Conservation (phyloP, 164 flowering plant genomes). For the Magnolia officinalis region DNA sequence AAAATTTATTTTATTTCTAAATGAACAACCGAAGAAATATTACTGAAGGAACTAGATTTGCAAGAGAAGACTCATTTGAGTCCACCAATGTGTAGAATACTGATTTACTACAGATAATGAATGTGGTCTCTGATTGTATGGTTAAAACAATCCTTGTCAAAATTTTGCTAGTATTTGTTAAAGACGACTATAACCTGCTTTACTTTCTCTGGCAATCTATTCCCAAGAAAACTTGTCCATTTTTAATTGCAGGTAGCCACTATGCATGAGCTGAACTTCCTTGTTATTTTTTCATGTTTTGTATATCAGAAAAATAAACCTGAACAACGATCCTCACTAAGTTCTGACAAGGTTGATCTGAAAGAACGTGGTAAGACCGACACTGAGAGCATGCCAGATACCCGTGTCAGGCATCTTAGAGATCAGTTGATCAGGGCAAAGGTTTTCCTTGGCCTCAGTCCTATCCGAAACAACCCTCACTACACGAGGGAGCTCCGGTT, state of each 20-base stretch:
- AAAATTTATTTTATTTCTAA: too few species aligned
- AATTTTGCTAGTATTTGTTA: too few species aligned
- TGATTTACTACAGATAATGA: too few species aligned
- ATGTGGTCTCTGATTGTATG: too few species aligned
- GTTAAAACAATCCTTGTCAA: too few species aligned
- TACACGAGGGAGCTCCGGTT: conserved; percentile 63
- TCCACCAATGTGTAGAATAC: background rate
- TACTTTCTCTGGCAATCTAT: background rate
- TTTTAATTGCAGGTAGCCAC: too few species aligned
- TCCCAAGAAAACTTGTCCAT: background rate
- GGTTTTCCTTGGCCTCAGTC: conserved; percentile 64
- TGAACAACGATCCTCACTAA: conserved; percentile 21
- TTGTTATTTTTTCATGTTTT: conserved; percentile 7
- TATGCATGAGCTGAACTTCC: background rate
- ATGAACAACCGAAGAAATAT: too few species aligned
- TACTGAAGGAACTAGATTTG: background rate
- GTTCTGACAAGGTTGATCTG: conserved; percentile 19
- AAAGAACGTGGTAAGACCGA: conserved; percentile 19
- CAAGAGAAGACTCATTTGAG: background rate
- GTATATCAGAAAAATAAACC: conserved; percentile 27
- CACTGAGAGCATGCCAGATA: conserved; percentile 39
- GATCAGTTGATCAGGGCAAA: conserved; percentile 77
- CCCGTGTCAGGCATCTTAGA: conserved; percentile 56
- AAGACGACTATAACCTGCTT: background rate
- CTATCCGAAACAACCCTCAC: conserved; percentile 60